Evolutionary conservation across 257 asterid species (phyloP).

Genomic region (Ophiorrhiza pumila): DNA sequence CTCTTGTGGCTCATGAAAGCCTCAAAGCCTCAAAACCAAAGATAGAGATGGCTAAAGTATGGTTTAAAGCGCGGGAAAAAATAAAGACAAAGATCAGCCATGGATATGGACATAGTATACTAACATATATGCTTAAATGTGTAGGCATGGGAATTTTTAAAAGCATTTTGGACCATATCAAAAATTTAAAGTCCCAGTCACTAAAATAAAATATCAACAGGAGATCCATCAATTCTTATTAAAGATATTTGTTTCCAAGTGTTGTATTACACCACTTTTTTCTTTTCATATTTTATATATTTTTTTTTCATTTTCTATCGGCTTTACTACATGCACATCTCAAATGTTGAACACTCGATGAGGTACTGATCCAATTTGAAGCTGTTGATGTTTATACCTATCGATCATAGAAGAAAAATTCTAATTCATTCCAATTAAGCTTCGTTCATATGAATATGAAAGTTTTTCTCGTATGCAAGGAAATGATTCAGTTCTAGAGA

Average conservation of each 20-base stretch:
- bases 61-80: conserved; percentile 19
- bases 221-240: no score
- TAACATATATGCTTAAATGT: neutral
- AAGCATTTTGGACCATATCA: neutral
- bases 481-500: neutral
- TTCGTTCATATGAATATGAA: neutral
- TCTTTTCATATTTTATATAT: no score
- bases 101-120: neutral
- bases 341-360: no score
- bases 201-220: no score
- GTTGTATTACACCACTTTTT: no score
- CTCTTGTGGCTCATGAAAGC: conserved; percentile 19
- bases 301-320: neutral
- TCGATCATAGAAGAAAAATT: neutral
- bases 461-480: neutral
- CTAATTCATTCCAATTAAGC: neutral
- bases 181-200: neutral
- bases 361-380: no score
- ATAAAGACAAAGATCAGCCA: neutral
- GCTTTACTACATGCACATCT: no score
- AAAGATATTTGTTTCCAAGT: no score
- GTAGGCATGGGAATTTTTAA: conserved; percentile 5
- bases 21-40: no score
- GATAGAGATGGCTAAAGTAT: conserved; percentile 18
- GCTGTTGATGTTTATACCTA: neutral